These are phyloP conservation scores for Trametes cinnabarina DNA, from an alignment of 768 basidiomycete species.

Conservation along the genomic window DNA sequence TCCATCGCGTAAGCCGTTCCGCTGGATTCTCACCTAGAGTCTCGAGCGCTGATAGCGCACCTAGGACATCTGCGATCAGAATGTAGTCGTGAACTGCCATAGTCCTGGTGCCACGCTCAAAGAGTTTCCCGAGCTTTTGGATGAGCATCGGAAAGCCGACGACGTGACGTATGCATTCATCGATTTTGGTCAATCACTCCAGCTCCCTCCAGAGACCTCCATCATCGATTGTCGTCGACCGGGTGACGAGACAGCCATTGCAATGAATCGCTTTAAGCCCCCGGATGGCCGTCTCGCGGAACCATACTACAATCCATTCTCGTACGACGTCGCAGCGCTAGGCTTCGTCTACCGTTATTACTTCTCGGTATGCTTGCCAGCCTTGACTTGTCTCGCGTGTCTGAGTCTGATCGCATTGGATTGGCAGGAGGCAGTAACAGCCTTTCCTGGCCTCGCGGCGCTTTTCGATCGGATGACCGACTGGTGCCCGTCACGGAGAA, in stretches of 20 bases:
- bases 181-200: not conserved
- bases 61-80: not conserved
- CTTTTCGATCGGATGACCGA: constrained; percentile 3
- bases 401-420: not conserved
- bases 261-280: not conserved
- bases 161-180: not conserved
- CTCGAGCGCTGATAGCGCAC: not conserved
- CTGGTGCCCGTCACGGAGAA: not conserved
- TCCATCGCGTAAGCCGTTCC: not conserved
- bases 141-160: not conserved
- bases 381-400: too few relatives aligned
- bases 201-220: not conserved
- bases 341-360: not conserved
- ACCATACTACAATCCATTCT: constrained; percentile 5
- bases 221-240: not conserved
- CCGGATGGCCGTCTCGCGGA: not conserved
- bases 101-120: not conserved
- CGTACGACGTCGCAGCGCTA: constrained; percentile 2
- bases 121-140: not conserved
- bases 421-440: not conserved
- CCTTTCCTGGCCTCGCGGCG: not conserved
- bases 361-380: not conserved
- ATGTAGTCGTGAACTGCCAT: not conserved
- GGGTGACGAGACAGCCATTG: not conserved
- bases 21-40: not conserved